These are phyloP conservation scores for Globisporangium camurandrum DNA, from an alignment of 352 stramenopile species.

Conservation along the genomic window DNA sequence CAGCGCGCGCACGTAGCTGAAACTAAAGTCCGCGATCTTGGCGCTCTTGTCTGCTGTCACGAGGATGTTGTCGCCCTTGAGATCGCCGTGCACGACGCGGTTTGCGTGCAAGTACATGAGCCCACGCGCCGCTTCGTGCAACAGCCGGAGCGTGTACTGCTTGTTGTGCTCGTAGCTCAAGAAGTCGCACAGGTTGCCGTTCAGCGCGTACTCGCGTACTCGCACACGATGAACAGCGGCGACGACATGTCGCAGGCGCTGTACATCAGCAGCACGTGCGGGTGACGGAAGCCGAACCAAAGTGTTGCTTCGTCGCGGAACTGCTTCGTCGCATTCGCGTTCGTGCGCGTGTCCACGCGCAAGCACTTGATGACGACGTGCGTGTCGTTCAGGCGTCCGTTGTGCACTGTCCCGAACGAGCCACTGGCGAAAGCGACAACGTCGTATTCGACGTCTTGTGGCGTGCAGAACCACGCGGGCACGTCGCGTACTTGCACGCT, in stretches of 20 bases:
- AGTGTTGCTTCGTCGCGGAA: slow-evolving; percentile 3
- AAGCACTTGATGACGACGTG: slow-evolving; percentile 6
- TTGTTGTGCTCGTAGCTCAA: no score
- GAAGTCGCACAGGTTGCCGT: no score
- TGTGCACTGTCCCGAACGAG: no score
- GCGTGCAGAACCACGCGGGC: neutral
- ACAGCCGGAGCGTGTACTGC: no score
- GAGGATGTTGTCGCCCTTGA: slow-evolving; percentile 44
- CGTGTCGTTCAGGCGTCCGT: no score
- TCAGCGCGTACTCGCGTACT: no score
- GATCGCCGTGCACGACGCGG: slow-evolving; percentile 31
- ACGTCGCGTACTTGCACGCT: neutral
- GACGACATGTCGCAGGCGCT: no score
- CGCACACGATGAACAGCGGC: no score
- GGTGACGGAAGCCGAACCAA: slow-evolving; percentile 9
- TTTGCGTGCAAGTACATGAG: slow-evolving; percentile 25
- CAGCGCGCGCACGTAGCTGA: neutral
- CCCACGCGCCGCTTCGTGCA: no score
- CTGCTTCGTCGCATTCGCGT: neutral
- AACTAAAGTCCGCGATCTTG: neutral
- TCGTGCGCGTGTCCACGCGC: neutral
- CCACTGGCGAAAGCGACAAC: neutral
- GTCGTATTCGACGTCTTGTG: no score
- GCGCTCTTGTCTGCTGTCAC: neutral
- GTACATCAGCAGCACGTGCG: slow-evolving; percentile 9